Percentiles rank a stretch among this genome's conserved stretches.
phyloP scores from a whole-genome alignment of 192 early-diverging fungal species.

The Irineochytrium annulatum region DNA sequence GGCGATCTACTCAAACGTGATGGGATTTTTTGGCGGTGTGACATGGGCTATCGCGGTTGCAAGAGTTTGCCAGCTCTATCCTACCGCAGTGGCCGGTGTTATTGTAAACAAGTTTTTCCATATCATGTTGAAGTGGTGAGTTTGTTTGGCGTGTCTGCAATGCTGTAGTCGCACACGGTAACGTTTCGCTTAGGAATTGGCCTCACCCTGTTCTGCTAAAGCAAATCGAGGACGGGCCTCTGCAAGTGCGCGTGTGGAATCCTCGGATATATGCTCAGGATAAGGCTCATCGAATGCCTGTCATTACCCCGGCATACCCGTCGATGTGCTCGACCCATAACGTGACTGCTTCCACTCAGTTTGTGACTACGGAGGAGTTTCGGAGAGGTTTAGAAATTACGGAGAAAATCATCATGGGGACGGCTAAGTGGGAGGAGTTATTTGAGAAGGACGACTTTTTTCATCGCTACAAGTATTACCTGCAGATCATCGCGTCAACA shows the following conservation, averaged over 20 bases:
- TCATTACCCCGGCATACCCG: conserved; percentile 98
- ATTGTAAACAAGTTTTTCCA: conserved; percentile 88
- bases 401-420: conserved; percentile 72
- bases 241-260: conserved; percentile 89
- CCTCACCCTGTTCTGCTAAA: conserved; percentile 88
- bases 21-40: conserved; percentile 98
- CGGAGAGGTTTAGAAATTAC: conserved; percentile 71
- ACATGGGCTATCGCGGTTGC: conserved; percentile 98
- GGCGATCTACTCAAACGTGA: conserved; percentile 91
- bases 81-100: conserved; percentile 82
- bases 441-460: conserved; percentile 92
- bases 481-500: conserved; percentile 82
- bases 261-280: conserved; percentile 81
- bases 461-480: conserved; percentile 77
- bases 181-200: conserved; percentile 64
- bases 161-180: neutral
- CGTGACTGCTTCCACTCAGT: conserved; percentile 80
- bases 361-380: conserved; percentile 82
- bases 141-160: neutral
- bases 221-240: conserved; percentile 78
- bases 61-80: conserved; percentile 91
- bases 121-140: conserved; percentile 76
- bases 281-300: conserved; percentile 85
- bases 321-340: conserved; percentile 98
- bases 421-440: conserved; percentile 72